Evolutionary conservation across 441 rosid genomes (phyloP).

Genomic region (Syzygium malaccense): DNA sequence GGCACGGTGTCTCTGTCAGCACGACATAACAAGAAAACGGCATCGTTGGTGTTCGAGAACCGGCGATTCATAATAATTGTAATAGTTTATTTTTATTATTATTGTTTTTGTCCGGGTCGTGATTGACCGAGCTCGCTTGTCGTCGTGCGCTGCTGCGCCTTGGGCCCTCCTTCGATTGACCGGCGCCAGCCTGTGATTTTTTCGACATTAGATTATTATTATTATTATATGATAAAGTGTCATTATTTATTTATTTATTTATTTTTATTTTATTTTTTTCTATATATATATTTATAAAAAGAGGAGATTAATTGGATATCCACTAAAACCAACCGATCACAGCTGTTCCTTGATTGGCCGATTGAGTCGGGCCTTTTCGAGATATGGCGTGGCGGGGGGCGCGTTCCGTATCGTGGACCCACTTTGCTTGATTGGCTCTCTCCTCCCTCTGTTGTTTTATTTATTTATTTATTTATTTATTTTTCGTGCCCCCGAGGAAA

Average conservation of each 20-base stretch:
- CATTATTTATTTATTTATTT: too few species aligned
- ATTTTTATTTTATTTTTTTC: not conserved
- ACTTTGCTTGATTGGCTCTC: not conserved
- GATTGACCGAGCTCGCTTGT: not conserved
- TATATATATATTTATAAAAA: too few species aligned
- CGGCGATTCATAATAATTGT: too few species aligned
- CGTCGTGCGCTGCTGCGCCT: not conserved
- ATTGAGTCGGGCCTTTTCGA: not conserved
- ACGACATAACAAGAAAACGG: not conserved
- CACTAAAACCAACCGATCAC: not conserved
- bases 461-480: accelerated
- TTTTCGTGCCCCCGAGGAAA: too few species aligned
- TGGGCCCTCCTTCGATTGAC: not conserved
- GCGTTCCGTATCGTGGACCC: not conserved
- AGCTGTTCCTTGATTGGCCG: not conserved
- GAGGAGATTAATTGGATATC: not conserved
- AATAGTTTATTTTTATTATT: not conserved
- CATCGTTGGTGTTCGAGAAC: not conserved
- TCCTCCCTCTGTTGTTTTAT: too few species aligned
- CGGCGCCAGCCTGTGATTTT: not conserved
- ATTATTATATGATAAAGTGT: not conserved
- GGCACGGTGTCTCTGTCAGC: not conserved
- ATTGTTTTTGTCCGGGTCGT: not conserved
- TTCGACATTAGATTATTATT: not conserved
- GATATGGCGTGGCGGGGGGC: not conserved